These are phyloP conservation scores for Paramecium tetraurelia DNA, from an alignment of 73 alveolate species.

Conservation along the genomic window DNA sequence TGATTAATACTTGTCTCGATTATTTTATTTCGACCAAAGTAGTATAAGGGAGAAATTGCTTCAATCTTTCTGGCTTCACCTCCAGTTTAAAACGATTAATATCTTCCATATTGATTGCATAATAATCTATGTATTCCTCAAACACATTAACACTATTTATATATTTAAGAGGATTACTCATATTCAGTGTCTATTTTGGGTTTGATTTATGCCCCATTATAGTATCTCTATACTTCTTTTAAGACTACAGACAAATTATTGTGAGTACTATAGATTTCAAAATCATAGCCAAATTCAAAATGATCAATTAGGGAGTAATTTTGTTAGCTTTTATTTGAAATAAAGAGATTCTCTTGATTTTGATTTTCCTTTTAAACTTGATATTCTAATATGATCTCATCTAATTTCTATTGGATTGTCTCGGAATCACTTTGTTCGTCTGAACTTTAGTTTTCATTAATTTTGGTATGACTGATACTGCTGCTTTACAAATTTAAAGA, in stretches of 20 bases:
- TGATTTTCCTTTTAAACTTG: background rate
- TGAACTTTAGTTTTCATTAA: background rate
- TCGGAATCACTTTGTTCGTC: background rate
- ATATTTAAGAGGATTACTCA: background rate
- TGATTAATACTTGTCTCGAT: background rate
- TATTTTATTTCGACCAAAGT: background rate
- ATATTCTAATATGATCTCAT: constrained; percentile 6
- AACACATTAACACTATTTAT: background rate
- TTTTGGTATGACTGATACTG: background rate
- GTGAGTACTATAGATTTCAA: background rate
- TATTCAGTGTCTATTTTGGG: constrained; percentile 47
- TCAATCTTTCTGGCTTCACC: background rate
- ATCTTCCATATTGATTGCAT: background rate
- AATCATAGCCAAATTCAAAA: background rate
- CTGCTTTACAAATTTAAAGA: background rate
- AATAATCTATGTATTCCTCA: background rate
- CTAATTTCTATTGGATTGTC: background rate
- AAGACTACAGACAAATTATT: constrained; percentile 17
- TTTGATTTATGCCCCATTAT: background rate
- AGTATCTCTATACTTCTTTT: background rate
- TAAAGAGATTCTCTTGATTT: background rate
- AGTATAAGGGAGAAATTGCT: background rate
- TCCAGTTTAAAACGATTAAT: background rate
- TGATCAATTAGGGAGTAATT: background rate
- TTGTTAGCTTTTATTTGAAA: background rate